A percentile compares a stretch with the other conserved stretches of the same genome.
Conservation (phyloP, 345 rosid genomes). For the Arabidopsis suecica region DNA sequence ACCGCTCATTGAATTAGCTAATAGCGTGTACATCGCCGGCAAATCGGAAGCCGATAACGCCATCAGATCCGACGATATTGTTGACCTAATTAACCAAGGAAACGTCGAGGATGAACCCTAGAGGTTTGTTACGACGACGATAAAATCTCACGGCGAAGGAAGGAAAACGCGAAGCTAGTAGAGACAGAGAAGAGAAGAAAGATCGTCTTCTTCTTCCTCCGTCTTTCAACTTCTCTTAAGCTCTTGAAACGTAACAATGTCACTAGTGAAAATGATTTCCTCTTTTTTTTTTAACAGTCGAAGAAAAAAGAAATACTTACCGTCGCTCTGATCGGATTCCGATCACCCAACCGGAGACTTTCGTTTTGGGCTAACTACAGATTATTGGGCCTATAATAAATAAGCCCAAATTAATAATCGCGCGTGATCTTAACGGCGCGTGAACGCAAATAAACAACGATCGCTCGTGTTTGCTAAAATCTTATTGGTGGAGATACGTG, state of each 20-base stretch:
- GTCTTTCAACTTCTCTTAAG: constrained; percentile 16
- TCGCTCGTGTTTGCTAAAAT: constrained; percentile 41
- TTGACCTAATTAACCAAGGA: constrained; percentile 29
- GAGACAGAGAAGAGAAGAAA: constrained; percentile 14
- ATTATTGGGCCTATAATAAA: constrained; percentile 5
- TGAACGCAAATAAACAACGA: not conserved
- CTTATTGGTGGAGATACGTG: constrained; percentile 74
- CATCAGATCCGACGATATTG: constrained; percentile 57
- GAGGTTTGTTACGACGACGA: constrained; percentile 23
- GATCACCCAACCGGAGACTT: constrained; percentile 14
- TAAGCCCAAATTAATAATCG: not conserved
- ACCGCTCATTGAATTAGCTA: constrained; percentile 88
- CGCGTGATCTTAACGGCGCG: constrained; percentile 30
- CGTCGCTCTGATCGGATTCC: constrained; percentile 39
- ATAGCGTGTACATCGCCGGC: constrained; percentile 73
- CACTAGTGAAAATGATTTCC: constrained; percentile 5
- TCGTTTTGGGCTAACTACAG: constrained; percentile 13
- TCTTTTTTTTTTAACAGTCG: constrained; percentile 28
- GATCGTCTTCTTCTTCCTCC: constrained; percentile 30
- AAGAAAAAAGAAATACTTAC: constrained; percentile 1
- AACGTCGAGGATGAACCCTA: constrained; percentile 36
- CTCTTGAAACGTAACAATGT: constrained; percentile 21
- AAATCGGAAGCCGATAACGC: constrained; percentile 93
- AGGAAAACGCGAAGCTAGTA: constrained; percentile 11
- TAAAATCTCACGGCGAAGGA: constrained; percentile 38